Percentiles rank a stretch among this genome's conserved stretches.
phyloP scores from a whole-genome alignment of 257 asterid genomes.

The Lithospermum erythrorhizon region DNA sequence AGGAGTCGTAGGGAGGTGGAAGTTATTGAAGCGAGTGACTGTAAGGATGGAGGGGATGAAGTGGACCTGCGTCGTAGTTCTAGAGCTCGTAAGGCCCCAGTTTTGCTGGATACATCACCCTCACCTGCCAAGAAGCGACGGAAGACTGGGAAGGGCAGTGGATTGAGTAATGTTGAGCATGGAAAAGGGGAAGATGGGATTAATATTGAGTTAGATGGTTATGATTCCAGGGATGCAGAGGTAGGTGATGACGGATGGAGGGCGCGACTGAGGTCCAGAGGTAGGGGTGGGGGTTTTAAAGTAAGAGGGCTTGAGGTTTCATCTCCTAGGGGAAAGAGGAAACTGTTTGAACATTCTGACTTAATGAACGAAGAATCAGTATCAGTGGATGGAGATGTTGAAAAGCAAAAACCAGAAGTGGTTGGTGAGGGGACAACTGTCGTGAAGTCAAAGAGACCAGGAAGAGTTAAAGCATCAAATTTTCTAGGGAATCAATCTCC shows the following conservation, averaged over 20 bases:
- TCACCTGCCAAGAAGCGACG: constrained; percentile 59
- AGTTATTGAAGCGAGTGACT: constrained; percentile 24
- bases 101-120: constrained; percentile 89
- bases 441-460: constrained; percentile 53
- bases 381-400: constrained; percentile 18
- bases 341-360: constrained; percentile 47
- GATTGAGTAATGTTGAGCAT: constrained; percentile 21
- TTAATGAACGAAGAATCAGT: constrained; percentile 24
- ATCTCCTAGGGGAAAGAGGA: constrained; percentile 42
- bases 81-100: constrained; percentile 82
- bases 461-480: constrained; percentile 47
- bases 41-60: constrained; percentile 34
- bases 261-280: constrained; percentile 58
- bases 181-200: constrained; percentile 27
- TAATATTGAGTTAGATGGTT: constrained; percentile 27
- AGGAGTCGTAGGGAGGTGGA: constrained; percentile 40
- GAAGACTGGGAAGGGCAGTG: constrained; percentile 30
- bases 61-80: constrained; percentile 62
- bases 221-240: constrained; percentile 35
- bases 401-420: constrained; percentile 21
- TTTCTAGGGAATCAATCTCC: constrained; percentile 25
- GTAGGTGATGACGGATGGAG: constrained; percentile 42
- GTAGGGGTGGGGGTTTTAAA: constrained; percentile 18
- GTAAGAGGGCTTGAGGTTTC: constrained; percentile 25
- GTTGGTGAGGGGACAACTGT: constrained; percentile 35